Base-by-base conservation (phyloP, 495 filamentous ascomycete genomes). In the Aspergillus incahuasiensis region DNA sequence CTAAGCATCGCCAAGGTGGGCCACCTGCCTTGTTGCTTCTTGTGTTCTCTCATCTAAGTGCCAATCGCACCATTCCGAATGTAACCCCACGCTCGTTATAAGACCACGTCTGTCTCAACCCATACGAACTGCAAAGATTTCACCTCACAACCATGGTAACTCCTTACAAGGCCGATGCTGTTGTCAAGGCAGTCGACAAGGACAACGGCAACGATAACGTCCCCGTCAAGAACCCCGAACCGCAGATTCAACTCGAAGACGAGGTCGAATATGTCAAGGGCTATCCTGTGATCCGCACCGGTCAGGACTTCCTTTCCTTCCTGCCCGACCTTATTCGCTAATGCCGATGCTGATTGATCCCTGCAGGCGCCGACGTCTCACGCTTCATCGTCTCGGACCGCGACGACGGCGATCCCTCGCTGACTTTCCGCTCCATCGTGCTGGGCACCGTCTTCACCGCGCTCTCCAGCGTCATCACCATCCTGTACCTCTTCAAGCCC, bases 221-320 rank as follows among this genome's bases (percentile, higher is more conserved):
- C 4, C 18, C 19, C 5, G 8, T 8, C 15, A n/a, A 30, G 9
- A 24, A 18, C 15, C n/a, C n/a, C 2, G 25, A 48, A 13, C 24
- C 6, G 24, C 22, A 24, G 21, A 44, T 19, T 11, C 21, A 48
- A 12, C 3, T 32, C 45, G 19, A 53, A 0, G 53, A 41, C 11
- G 48, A 48, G 20, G 34, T 30, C 39, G 19, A 47, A 40, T 65
- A 65, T 39, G 59, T 65, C 21, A 65, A 65, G 12, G 62, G 62
- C 15, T 68, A 85, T 79, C 60, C 79, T 74, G 59, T 53, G 24
- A 60, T 61, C 58, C 56, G 28, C 32, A 61, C 60, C 56, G 53
- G 56, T 72, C 32, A 35, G 32, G 5, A 30, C 28, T 30, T 39
- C 42, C 21, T 20, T 24, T 43, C 28, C 28, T 9, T 30, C 28